Base-by-base conservation (phyloP, 2,329 filamentous ascomycete genomes). In the Ophiosphaerella narmari region DNA sequence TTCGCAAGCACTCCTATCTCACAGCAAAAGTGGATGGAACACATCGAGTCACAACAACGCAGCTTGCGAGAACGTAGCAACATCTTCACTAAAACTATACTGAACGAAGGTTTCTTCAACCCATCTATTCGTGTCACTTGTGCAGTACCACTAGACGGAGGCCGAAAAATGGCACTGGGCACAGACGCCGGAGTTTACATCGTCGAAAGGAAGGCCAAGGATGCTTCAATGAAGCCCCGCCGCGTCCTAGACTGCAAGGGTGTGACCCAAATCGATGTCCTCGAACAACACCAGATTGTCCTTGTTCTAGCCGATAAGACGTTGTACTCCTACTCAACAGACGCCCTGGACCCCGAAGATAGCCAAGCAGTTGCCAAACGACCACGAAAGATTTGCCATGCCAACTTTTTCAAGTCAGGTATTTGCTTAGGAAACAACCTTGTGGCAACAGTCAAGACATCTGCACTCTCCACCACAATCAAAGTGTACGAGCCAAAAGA, bases 401-500 rank as follows among this genome's bases (percentile, higher is more conserved):
- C 93, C 74, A 97, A 93, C 74, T 99, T 97, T 78, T 99, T 99
- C 85, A 96, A 95, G 76, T 89, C 91, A 14, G 94, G 94, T 34
- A 95, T 97, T 66, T 97, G 94, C 70, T 82, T 97, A 52, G 92
- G 94, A 31, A 85, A 94, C 55, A 94, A 97, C 70, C 81, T 99
- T 46, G 94, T 99, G 26, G 97, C 93, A 76, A 95, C 91, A 62
- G 94, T 97, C 67, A 97, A 96, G 78, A 96, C 91, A 35, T 93
- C 89, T 14, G 90, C 92, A 3, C 79, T 97, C 29, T 96, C 91
- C 44, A 96, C 91, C 12, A 97, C 93, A 2, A 96, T 99, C 79
- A 97, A 97, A 76, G 94, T 97, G n/a, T 97, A 91, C 75, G 93
- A 99, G 76, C 94, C 94, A 1, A 96, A 96, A 76, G 94, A 97